Percentiles rank a stretch among this genome's conserved stretches.
These are phyloP conservation scores for Carex littledalei DNA, from an alignment of 176 grass and related monocot genomes.

Conservation along the genomic window DNA sequence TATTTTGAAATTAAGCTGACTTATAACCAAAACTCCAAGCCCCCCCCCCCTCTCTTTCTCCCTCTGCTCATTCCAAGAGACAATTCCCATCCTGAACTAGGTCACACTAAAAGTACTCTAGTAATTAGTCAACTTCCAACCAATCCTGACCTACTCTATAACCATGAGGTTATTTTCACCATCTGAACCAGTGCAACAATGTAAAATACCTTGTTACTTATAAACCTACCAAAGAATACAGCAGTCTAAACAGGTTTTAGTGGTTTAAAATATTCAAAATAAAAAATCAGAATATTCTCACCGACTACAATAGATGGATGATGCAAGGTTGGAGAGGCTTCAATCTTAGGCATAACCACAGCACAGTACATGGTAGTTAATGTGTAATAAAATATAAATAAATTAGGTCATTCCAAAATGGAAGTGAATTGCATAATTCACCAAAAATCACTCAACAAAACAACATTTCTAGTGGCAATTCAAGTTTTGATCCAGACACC, in stretches of 20 bases:
- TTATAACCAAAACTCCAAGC: neutral
- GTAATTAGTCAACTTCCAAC: neutral
- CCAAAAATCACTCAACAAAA: neutral
- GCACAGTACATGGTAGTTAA: neutral
- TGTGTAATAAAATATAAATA: neutral
- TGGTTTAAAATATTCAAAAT: neutral
- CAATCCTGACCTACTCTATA: neutral
- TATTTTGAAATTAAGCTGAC: neutral
- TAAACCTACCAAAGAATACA: neutral
- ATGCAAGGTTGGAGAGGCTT: neutral
- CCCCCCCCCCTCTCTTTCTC: neutral
- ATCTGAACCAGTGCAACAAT: neutral
- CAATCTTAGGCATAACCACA: neutral
- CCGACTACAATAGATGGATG: neutral
- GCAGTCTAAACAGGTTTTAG: neutral
- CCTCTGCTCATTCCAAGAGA: neutral
- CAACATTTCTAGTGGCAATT: neutral
- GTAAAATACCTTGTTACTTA: neutral
- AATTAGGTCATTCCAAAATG: neutral
- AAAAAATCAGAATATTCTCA: neutral
- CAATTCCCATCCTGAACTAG: neutral
- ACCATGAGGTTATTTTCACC: neutral
- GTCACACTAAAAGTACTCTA: neutral
- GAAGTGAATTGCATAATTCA: neutral
- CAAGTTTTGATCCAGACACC: slow-evolving; percentile 2